Percentiles rank a stretch among this genome's conserved stretches.
Conservation (phyloP, 2,329 filamentous ascomycete genomes). For the Scopulariopsis brevicaulis region DNA sequence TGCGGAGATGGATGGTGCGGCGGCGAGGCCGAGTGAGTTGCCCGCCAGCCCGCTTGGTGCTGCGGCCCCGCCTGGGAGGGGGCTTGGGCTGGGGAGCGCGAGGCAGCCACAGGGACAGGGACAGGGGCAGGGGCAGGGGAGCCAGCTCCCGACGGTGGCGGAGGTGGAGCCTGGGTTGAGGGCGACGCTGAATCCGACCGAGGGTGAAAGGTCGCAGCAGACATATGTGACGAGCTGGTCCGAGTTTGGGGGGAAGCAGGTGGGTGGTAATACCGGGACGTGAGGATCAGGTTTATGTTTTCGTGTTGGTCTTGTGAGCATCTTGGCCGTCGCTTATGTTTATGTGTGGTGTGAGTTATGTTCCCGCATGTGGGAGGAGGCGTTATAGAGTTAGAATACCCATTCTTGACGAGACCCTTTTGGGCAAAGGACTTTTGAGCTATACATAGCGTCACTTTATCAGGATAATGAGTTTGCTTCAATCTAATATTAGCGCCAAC, state of each 20-base stretch:
- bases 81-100: neutral
- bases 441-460: neutral
- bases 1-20: conserved; percentile 24
- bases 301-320: neutral
- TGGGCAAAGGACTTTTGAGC: neutral
- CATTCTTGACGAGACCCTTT: neutral
- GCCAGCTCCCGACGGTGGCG: neutral
- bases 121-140: neutral
- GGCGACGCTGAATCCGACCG: neutral
- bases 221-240: conserved; percentile 4
- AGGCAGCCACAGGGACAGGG: neutral
- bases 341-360: neutral
- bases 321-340: neutral
- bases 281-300: neutral
- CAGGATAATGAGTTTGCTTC: neutral
- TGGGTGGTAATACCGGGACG: neutral
- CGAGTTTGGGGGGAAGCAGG: neutral
- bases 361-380: neutral
- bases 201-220: neutral
- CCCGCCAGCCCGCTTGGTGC: neutral
- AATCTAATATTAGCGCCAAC: neutral
- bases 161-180: neutral
- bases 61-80: neutral
- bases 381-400: neutral
- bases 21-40: conserved; percentile 9